Base-by-base conservation (phyloP, 805 yeast genomes). In the Candida michaelii region DNA sequence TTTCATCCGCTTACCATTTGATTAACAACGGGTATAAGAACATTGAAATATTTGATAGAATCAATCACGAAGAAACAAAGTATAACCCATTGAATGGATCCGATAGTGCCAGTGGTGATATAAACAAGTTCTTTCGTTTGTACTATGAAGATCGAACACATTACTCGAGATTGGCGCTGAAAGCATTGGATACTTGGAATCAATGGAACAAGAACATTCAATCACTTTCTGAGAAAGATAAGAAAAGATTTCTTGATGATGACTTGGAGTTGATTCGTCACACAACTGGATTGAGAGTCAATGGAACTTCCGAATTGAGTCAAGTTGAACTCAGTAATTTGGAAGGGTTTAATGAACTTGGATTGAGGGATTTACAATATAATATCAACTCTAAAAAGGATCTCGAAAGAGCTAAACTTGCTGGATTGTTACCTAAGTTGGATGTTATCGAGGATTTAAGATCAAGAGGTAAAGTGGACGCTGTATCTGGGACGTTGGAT, bases 1-100 rank as follows among this genome's bases (percentile, higher is more conserved):
- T 76, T 13, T 71, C 80, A 14, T 59, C 70, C 4, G 77, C 78
- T 4, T 59, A 64, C 9, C 68, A 72, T 35, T 58, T 76, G 14
- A 57, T 61, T 1, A 43, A 59, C 30, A 48, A 50, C 13, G 74
- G 73, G 1, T 68, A 63, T 46, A 50, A 39, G 3, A 35, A 35
- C 12, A 48, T 66, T 29, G 58, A 65, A 2, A 62, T 71, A 2
- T 65, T 60, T 19, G 46, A 43, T 27, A 67, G 36, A 59, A 71
- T 2, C 3, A 15, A 39, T 17, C 38, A 32, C 27, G 39, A 37
- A 7, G 18, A 34, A 12, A 24, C 25, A 9, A 36, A 39, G 12
- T 43, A 35, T 25, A 33, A 25, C 19, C 42, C 37, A 24, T 14
- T 31, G 10, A 18, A 29, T 33, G 39, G 39, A 13, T 35, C 39